Evolutionary conservation across 345 rosid species (phyloP), one percentile per base, ranked within the genome.

Genomic region (Citrus sp.): DNA sequence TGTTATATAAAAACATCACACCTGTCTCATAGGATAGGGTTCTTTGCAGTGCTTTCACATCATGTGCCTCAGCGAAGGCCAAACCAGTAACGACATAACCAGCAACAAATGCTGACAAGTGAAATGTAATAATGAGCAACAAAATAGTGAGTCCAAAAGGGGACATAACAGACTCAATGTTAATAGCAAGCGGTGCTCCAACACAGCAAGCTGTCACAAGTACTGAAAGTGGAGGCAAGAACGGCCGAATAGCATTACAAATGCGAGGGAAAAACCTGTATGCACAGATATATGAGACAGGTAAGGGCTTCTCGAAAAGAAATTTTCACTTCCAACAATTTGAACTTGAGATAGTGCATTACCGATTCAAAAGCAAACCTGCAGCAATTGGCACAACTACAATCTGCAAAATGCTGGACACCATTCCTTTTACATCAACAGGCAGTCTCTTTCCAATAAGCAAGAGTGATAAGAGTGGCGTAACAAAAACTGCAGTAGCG

Each of bases 361-460:
- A 95, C 98, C 92, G 87, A 80, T 95, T 93, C 61, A 95, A 85
- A 82, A 93, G 92, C 84, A 95, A 84, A 58, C 99, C 98, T 12
- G 88, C 90, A 54, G 93, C 87, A 27, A 95, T 93, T 21, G 99
- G 99, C 32, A 92, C 79, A 60, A 95, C 81, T 9, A 95, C 99
- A 76, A 95, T 93, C 86, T 95, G 99, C 49, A 87, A 80, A 80
- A 95, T 95, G 86, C 95, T 95, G 19, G 94, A 90, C 21, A 92
- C 84, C 99, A 93, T 93, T 77, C 99, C 99, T 81, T 78, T 91
- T 7, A 93, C 98, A 89, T 95, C 99, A 75, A 95, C 93, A 0
- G 98, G 99, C 37, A 95, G 86, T 69, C 92, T 91, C 83, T 88
- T 93, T 51, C 99, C 98, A 16, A 93, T 93, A 64, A 95, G 94